phyloP scores from a whole-genome alignment of 257 asterid genomes.

The Petunia axillaris region DNA sequence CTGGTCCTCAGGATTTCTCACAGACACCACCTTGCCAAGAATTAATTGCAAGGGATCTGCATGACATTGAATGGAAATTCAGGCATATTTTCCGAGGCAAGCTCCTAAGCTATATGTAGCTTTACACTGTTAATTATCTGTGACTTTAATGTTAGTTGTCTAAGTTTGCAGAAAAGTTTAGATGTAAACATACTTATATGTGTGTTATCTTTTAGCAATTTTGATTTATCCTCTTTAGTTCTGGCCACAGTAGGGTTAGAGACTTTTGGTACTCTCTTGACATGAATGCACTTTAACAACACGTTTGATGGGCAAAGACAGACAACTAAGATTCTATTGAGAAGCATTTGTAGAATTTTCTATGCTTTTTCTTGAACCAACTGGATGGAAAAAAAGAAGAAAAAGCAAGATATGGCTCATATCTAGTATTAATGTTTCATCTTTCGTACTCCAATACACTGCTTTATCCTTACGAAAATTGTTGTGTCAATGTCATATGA shows the following conservation, averaged over 20 bases:
- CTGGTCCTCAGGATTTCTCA: conserved; percentile 69
- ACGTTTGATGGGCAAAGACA: neutral
- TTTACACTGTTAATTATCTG: neutral
- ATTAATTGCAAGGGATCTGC: conserved; percentile 97
- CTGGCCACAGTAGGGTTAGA: neutral
- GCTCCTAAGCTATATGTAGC: conserved; percentile 3
- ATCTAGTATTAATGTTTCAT: neutral
- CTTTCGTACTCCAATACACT: neutral
- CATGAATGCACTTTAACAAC: neutral
- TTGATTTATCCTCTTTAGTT: neutral
- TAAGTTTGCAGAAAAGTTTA: neutral
- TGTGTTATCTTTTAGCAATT: neutral
- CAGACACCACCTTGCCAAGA: conserved; percentile 96
- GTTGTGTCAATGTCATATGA: neutral
- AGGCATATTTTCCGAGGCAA: conserved; percentile 91
- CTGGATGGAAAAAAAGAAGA: neutral
- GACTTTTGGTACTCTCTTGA: neutral
- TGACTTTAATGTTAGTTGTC: neutral
- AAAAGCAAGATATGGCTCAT: neutral
- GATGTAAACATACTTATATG: neutral
- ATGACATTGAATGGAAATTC: conserved; percentile 96
- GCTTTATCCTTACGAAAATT: neutral
- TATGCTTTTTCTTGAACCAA: neutral
- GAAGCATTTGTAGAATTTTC: neutral
- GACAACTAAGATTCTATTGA: neutral